Evolutionary conservation across 1,284 basidiomycete genomes (phyloP).

Genomic region (Cutaneotrichosporon sp.): DNA sequence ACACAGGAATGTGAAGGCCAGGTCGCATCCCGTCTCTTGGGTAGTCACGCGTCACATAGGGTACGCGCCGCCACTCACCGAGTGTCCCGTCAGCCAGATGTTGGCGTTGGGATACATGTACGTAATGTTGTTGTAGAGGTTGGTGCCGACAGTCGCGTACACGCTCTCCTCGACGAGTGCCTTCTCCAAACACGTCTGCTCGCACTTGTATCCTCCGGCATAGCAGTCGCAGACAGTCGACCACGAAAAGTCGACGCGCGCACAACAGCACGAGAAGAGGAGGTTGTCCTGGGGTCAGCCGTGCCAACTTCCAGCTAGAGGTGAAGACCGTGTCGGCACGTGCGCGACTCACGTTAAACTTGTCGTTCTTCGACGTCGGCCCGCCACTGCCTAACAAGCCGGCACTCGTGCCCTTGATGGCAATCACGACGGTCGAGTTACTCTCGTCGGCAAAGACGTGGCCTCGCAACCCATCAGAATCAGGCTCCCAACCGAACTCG

Average conservation of each 20-base stretch:
- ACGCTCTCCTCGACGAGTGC: conserved; percentile 78
- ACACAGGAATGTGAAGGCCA: too few relatives aligned
- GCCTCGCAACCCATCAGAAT: conserved; percentile 82
- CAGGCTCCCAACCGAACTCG: conserved; percentile 89
- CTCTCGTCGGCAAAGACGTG: conserved; percentile 83
- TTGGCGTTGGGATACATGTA: conserved; percentile 89
- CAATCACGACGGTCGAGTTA: conserved; percentile 81
- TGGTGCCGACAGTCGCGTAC: conserved; percentile 71
- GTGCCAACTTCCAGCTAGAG: background rate
- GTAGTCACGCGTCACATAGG: background rate
- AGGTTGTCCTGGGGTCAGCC: conserved; percentile 67
- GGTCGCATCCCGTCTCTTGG: background rate
- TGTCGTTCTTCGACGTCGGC: conserved; percentile 86
- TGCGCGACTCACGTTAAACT: conserved; percentile 63
- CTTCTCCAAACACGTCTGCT: conserved; percentile 75
- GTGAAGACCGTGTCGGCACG: background rate
- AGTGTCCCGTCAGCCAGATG: conserved; percentile 92
- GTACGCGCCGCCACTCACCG: conserved; percentile 44
- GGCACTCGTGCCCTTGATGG: conserved; percentile 92
- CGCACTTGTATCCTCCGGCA: conserved; percentile 76
- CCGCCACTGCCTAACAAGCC: conserved; percentile 75
- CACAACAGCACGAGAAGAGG: conserved; percentile 98
- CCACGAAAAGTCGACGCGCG: conserved; percentile 91
- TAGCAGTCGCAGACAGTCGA: conserved; percentile 91
- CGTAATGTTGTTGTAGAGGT: conserved; percentile 89